Evolutionary conservation across 345 rosid genomes (phyloP).

Genomic region (Gossypium ekmanianum): DNA sequence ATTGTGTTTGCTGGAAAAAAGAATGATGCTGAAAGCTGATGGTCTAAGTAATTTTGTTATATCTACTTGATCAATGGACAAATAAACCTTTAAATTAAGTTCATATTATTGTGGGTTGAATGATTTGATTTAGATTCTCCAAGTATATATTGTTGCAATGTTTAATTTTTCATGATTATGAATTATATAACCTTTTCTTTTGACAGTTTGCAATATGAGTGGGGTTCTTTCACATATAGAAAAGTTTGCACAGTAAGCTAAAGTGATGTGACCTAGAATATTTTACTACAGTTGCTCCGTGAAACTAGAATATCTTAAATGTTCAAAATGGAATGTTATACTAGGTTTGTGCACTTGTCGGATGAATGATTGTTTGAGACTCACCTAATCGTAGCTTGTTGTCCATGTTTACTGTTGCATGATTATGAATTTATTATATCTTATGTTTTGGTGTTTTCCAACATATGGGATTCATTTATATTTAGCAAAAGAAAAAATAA

Average conservation of each 20-base stretch:
- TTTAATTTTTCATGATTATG: background rate
- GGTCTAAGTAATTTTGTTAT: background rate
- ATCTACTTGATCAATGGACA: background rate
- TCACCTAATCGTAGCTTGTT: background rate
- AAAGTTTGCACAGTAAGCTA: background rate
- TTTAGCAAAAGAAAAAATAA: background rate
- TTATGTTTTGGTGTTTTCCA: background rate
- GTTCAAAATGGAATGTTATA: background rate
- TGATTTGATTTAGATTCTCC: background rate
- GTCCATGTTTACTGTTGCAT: background rate
- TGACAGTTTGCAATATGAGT: background rate
- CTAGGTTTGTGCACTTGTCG: background rate
- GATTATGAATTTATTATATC: background rate
- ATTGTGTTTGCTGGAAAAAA: background rate
- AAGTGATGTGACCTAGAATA: background rate
- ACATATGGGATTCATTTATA: background rate
- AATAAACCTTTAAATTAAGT: background rate
- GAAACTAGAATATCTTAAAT: background rate
- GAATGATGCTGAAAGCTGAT: background rate
- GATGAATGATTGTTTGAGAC: slow-evolving; percentile 2
- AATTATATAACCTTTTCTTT: background rate
- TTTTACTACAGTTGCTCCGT: background rate
- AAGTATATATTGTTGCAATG: background rate
- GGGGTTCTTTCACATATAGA: background rate
- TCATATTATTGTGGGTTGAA: background rate